Conservation (phyloP, 1,139 yeast species). For the Yamadazyma siamensis region DNA sequence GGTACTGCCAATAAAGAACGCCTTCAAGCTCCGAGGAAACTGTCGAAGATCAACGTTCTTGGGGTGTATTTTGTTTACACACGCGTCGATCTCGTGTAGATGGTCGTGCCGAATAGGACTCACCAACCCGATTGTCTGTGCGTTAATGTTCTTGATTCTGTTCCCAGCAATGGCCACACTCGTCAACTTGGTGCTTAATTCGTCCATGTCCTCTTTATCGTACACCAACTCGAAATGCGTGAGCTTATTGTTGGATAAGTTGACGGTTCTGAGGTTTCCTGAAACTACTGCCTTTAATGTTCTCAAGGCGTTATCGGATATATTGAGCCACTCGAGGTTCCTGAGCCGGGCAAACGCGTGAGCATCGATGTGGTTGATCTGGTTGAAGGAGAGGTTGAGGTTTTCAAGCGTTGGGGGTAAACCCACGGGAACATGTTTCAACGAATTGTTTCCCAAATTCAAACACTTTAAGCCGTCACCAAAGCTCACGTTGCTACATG, state of each 20-base stretch:
- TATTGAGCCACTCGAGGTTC: slow-evolving; percentile 1
- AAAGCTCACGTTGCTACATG: slow-evolving; percentile 14
- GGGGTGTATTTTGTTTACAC: slow-evolving; percentile 14
- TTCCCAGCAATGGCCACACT: slow-evolving; percentile 18
- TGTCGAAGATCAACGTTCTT: slow-evolving; percentile 5
- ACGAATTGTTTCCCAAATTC: slow-evolving; percentile 15
- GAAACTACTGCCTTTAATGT: neutral
- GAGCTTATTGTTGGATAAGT: slow-evolving; percentile 9
- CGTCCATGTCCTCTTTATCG: slow-evolving; percentile 2
- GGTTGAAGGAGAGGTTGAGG: slow-evolving; percentile 12
- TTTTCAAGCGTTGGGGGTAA: slow-evolving; percentile 13
- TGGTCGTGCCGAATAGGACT: slow-evolving; percentile 13
- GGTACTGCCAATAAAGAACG: slow-evolving; percentile 17
- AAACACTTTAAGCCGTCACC: slow-evolving; percentile 11
- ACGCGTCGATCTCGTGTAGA: slow-evolving; percentile 20
- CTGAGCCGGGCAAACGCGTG: slow-evolving; percentile 1
- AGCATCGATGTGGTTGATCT: slow-evolving; percentile 5
- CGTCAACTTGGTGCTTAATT: slow-evolving; percentile 12
- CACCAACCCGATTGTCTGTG: slow-evolving; percentile 15
- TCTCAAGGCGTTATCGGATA: slow-evolving; percentile 5
- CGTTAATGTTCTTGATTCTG: slow-evolving; percentile 11
- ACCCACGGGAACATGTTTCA: slow-evolving; percentile 6
- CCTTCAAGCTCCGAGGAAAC: slow-evolving; percentile 13
- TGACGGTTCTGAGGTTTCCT: slow-evolving; percentile 5
- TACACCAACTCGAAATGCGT: neutral